These are phyloP conservation scores for Drosera capensis DNA, from an alignment of 148 eudicot genomes.

Conservation along the genomic window DNA sequence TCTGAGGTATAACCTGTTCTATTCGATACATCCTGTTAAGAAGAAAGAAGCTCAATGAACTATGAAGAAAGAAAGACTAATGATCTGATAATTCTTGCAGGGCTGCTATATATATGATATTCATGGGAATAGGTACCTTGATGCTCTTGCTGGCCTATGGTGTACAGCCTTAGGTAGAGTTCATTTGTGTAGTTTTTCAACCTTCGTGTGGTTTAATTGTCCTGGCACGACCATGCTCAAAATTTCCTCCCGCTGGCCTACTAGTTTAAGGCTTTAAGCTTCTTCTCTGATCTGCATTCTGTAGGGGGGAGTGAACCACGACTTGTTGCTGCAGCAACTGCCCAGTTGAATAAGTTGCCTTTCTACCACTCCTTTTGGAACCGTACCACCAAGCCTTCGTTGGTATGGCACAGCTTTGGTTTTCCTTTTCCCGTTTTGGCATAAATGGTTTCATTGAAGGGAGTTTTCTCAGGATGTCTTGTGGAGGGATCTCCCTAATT, in stretches of 20 bases:
- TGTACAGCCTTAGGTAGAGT: conserved; percentile 92
- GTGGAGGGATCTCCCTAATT: no score
- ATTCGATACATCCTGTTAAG: not conserved
- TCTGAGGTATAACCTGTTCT: conserved; percentile 49
- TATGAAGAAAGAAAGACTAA: not conserved
- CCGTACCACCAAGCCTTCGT: conserved; percentile 81
- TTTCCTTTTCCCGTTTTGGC: not conserved
- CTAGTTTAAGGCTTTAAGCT: conserved; percentile 5
- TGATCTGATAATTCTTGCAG: conserved; percentile 22
- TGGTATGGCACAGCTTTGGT: conserved; percentile 27
- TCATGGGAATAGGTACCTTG: conserved; percentile 80
- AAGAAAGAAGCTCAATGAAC: not conserved
- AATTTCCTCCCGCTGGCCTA: not conserved
- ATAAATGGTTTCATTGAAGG: not conserved
- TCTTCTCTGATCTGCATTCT: conserved; percentile 9
- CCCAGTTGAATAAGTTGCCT: conserved; percentile 71
- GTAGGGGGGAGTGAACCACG: conserved; percentile 92
- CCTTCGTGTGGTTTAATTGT: not conserved
- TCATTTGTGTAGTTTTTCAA: no score
- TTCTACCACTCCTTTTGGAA: conserved; percentile 98
- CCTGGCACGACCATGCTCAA: not conserved
- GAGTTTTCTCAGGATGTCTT: no score
- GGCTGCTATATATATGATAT: conserved; percentile 73
- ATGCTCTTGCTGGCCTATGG: conserved; percentile 96
- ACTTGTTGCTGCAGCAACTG: conserved; percentile 74